Base-by-base conservation (phyloP, 129 eudicot species). In the Sambucus nigra region DNA sequence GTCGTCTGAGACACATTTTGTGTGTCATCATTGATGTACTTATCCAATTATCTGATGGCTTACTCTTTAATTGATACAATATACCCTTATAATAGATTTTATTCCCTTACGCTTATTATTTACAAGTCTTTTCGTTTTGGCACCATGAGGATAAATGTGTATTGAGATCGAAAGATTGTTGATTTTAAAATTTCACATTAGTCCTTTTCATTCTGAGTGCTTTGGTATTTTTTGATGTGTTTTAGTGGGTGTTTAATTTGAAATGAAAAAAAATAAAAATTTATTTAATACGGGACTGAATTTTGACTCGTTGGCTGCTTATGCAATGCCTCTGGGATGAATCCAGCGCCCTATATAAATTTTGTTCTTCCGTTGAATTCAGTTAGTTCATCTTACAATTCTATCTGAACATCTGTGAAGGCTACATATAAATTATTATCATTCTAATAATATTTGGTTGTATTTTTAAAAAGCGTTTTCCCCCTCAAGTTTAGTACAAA, bases 1-100 rank as follows among this genome's bases (percentile, higher is more conserved):
- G 88, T 80, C 88, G 77, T 80, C 88, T 80, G 88, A 80, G 50
- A 59, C 49, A 56, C 77, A 32, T 62, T 55, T 54, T 14, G 32
- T 59, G 81, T 67, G 56, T 73, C 63, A 23, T 31, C 25, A 1
- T 47, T 80, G 88, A 80, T 76, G 83, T 12, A 51, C 44, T 12
- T 17, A 51, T 51, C 56, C 56, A 19, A 44, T 35, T 35, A 35
- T 35, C 77, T 72, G 72, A 71, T 71, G 76, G 56, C 44, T 44
- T 13, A 14, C 7, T 59, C 15, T 26, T 39, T 17, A n/a, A n/a
- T n/a, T n/a, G n/a, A n/a, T n/a, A n/a, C n/a, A n/a, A n/a, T n/a
- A n/a, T 18, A 12, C 12, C 41, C 9, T 35, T 35, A 8, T 7
- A 2, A 35, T 35, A 2, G 42, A 35, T 35, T 35, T 35, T 1